Base-by-base conservation (phyloP, 345 rosid species). In the Populus euphratica region DNA sequence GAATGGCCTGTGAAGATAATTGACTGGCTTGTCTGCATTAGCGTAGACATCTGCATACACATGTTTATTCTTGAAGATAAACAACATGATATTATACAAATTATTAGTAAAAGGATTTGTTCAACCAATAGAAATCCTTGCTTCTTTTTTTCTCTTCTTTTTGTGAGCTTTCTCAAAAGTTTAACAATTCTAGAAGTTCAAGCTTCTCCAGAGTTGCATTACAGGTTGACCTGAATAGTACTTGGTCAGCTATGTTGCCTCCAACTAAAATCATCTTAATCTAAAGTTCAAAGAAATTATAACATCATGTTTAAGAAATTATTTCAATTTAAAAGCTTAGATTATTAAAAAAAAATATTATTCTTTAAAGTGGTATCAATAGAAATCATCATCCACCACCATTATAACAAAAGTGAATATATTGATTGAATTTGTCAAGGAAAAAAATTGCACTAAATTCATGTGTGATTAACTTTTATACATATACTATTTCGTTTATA, bases 1-100 rank as follows among this genome's bases (percentile, higher is more conserved):
- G 93, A 92, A 72, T 96, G 94, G 69, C 99, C 99, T 4, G 98
- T 86, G 21, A 96, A 75, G 52, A 93, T 92, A 16, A 95, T 78
- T 14, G 82, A 84, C 85, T 84, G 86, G 79, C 81, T 77, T 38
- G 73, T 76, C 78, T 82, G 73, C 44, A 71, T 66, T 52, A 89
- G 5, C 13, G 10, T 76, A 21, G 17, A 23, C 47, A 91, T 84
- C 96, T 91, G 88, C 85, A 70, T 7, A 9, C 23, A 33, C 54
- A 47, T 20, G 13, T 56, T 56, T 2, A 54, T 18, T 52, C 59
- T 52, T 52, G 4, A 59, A 52, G 25, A 59, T 14, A 59, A 23
- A 1, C 5, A 23, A n/a, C 64, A 10, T 23, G 64, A 23, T 59
- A 23, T 9, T 12, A 10, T 59, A 23, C 27, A 59, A 59, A 9